Evolutionary conservation across 441 rosid species (phyloP), one percentile per base, ranked within the genome.

Genomic region (Mallotus repandus): DNA sequence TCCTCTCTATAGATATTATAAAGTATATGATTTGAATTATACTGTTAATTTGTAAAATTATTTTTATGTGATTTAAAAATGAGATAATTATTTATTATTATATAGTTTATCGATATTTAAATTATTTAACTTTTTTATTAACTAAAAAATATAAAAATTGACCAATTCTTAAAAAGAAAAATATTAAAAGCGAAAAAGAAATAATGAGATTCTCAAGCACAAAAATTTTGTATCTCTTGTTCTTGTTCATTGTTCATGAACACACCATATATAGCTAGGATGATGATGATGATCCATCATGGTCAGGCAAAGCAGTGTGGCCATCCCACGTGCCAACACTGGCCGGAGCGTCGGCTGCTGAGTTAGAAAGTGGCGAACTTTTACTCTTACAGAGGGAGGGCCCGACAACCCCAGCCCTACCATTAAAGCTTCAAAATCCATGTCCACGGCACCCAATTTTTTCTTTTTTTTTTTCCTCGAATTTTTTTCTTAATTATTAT

Each of bases 321-420:
- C 81, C 79, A 60, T 75, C 80, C 85, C 89, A 86, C 87, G 86
- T 84, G 88, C 90, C 79, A 56, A 72, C 15, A 78, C 80, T 76
- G 79, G 76, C 49, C 70, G 38, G 55, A 72, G 81, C 71, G 78
- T 76, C 77, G 68, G 81, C 63, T 79, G 86, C 84, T 78, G 80
- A 56, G 78, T 68, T 81, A 72, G 72, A 87, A 84, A 86, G 88
- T 74, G 68, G 62, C n/a, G 25, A 14, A 66, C 84, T 74, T 64
- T 2, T 4, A 4, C 7, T 0, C 41, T 38, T 5, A 38, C 41
- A 7, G 41, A 38, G 41, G 7, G 2, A 58, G 77, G 53, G 74
- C 55, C 86, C 90, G 86, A 88, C 89, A 84, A 16, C 60, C 67
- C 16, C 35, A 46, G 85, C 74, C 88, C 87, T 79, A 81, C 86